Conservation (phyloP, 305 asterid species). For the Solanum hybrid region DNA sequence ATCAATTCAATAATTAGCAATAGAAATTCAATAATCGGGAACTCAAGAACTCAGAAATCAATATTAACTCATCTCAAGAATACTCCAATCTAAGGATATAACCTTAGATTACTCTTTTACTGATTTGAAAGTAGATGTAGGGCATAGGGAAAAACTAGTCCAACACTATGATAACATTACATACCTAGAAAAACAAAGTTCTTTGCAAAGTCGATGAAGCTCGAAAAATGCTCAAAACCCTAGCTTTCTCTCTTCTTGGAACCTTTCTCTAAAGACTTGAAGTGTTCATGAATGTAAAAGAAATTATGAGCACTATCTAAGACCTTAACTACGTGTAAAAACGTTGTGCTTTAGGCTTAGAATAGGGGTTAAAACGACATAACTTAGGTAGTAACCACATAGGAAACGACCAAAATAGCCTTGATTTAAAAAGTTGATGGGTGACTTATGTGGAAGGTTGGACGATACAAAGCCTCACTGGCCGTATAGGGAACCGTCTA, state of each 20-base stretch:
- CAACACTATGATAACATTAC: background rate
- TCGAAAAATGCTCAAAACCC: background rate
- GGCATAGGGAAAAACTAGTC: background rate
- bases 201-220: background rate
- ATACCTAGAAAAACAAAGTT: background rate
- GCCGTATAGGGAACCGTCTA: background rate
- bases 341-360: background rate
- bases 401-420: background rate
- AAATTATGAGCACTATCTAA: background rate
- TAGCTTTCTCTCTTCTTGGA: background rate
- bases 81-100: too few relatives aligned
- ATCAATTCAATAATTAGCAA: background rate
- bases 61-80: background rate
- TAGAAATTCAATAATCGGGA: background rate
- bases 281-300: background rate
- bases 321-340: background rate
- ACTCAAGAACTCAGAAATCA: background rate
- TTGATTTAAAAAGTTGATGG: too few relatives aligned
- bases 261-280: background rate
- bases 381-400: background rate
- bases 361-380: too few relatives aligned
- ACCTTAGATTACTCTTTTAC: background rate
- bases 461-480: background rate
- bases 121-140: background rate
- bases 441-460: background rate